Base-by-base conservation (phyloP, 2,329 filamentous ascomycete genomes). In the Penicillium sp. region DNA sequence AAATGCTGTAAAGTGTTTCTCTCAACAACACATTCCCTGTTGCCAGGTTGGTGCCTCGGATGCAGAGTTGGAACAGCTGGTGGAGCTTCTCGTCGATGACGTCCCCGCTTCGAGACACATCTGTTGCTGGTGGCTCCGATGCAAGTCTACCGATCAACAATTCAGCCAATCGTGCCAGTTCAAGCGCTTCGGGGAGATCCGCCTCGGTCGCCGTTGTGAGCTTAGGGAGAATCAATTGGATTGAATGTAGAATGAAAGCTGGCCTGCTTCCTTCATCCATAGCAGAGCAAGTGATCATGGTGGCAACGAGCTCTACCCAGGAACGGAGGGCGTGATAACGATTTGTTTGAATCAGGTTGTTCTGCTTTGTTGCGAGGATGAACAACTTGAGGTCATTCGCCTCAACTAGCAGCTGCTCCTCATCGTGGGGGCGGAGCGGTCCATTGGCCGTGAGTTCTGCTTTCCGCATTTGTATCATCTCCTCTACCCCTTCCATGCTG, bases 1-100 rank as follows among this genome's bases (percentile, higher is more conserved):
- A 92, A 65, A 96, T 96, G 66, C 89, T 89, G 73, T 97, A 99
- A 74, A 96, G 93, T 22, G 89, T 83, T 56, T 94, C 86, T 49
- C 94, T 87, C 38, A 99, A 78, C 53, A 86, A 81, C 16, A 89
- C 79, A 51, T 84, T 87, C 5, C 88, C 86, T 2, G 86, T 82
- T 68, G 89, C 87, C 59, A 89, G 86, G 61, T 87, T 85, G 53
- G 96, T 88, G 5, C 91, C 90, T 64, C 87, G 84, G 14, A 97
- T 80, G 59, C 90, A 92, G 38, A 91, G 85, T 60, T 96, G 89
- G 80, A 99, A 97, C 4, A 97, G 83, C 69, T 96, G 89, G 69
- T 92, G 92, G 0, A 97, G 81, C 68, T 94, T 90, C 71, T 97
- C 93, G 69, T 91, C 89, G 34, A 94, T 86, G 26, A 93, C 81